Conservation (phyloP, 2,329 filamentous ascomycete species). For the Ceratocystiopsis sp. region DNA sequence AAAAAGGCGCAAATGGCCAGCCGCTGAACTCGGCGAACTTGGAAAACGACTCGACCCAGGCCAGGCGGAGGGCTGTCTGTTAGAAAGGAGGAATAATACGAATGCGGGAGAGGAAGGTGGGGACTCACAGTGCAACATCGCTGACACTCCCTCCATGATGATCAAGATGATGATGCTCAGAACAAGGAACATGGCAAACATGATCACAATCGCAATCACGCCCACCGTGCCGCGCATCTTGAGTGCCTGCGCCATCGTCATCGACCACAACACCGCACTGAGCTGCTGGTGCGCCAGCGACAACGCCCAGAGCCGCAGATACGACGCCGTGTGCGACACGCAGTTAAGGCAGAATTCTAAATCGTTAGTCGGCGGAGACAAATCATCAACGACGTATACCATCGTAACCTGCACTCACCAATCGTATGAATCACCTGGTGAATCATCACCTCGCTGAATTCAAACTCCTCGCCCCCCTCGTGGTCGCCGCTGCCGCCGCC, state of each 20-base stretch:
- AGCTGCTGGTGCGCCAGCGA: slow-evolving; percentile 96
- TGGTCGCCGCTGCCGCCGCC: slow-evolving; percentile 20
- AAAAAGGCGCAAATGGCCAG: slow-evolving; percentile 75
- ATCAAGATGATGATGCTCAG: slow-evolving; percentile 56
- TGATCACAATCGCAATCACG: slow-evolving; percentile 62
- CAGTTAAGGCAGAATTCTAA: slow-evolving; percentile 93
- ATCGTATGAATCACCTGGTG: slow-evolving; percentile 99
- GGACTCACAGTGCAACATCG: slow-evolving; percentile 58
- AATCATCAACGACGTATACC: background rate
- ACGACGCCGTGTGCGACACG: slow-evolving; percentile 95
- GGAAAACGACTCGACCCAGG: slow-evolving; percentile 96
- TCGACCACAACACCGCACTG: slow-evolving; percentile 86
- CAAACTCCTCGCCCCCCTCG: slow-evolving; percentile 88
- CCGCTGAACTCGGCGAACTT: slow-evolving; percentile 92
- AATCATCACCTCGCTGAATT: slow-evolving; percentile 95
- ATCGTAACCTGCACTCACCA: slow-evolving; percentile 28
- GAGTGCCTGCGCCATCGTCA: slow-evolving; percentile 77
- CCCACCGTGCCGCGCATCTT: slow-evolving; percentile 47
- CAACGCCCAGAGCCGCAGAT: slow-evolving; percentile 93
- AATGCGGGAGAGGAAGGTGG: background rate
- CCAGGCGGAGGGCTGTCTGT: slow-evolving; percentile 46
- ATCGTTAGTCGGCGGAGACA: slow-evolving; percentile 15
- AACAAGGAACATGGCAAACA: slow-evolving; percentile 82
- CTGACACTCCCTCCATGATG: slow-evolving; percentile 90
- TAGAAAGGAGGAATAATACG: background rate